Base-by-base conservation (phyloP, 225 moss, liverwort and hornwort genomes). In the Polytrichum commune region DNA sequence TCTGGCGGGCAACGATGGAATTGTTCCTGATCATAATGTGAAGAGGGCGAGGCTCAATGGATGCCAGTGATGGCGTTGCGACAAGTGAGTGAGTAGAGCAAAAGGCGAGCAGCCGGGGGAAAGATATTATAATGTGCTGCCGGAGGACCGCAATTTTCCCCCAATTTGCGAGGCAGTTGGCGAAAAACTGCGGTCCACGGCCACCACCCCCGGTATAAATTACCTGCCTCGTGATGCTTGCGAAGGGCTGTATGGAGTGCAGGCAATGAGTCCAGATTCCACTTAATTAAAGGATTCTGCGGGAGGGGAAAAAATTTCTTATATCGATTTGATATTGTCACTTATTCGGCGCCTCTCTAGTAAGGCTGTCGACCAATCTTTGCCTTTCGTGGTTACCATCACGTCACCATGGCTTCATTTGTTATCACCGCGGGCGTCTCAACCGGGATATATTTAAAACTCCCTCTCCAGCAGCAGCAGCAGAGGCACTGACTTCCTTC, bases 1-100 rank as follows among this genome's bases (percentile, higher is more conserved):
- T 3, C 56, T 96, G 67, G 93, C 93, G 0, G 96, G 96, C 0
- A 93, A 92, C 32, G 96, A 96, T 8, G 96, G 93, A 0, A 80
- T 92, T 0, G 90, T 93, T 55, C 88, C 87, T 3, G 68, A 91
- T 7, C 78, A 78, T 0, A 82, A 57, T 32, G 65, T 78, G 32
- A 79, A 64, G 71, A 71, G 23, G 61, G 77, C 75, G 0, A 73
- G 77, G 5, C 79, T 84, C 3, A 64, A 73, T 27, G 76, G 74
- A 0, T 68, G 74, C 53, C 60, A 82, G 77, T 76, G 18, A 46
- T 5, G 60, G 53, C 64, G 3, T 5, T 7, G 24, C 5, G 5
- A 22, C 4, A 46, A 55, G 69, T 54, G 27, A 29, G 16, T 30
- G 53, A 46, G 46, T 46, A 46, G 46, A 60, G 6, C 60, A 22